Base-by-base conservation (phyloP, 2,329 filamentous ascomycete species). In the Penicillium decumbens region DNA sequence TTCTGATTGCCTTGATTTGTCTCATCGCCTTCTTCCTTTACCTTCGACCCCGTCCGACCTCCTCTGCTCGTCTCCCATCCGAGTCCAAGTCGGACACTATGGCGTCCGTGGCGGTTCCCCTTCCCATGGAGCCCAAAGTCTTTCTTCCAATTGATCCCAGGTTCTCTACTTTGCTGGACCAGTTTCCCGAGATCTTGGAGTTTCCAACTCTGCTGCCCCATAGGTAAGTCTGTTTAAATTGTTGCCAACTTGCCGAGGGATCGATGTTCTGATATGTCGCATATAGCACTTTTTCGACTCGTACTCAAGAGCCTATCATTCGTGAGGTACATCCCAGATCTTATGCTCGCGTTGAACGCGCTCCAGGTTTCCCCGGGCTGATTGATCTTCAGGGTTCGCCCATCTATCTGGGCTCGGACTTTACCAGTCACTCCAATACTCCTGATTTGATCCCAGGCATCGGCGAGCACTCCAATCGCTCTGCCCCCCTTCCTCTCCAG, bases 281-380 rank as follows among this genome's bases (percentile, higher is more conserved):
- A 32, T 6, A 20, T 18, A 37, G 33, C 15, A 23, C 28, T 29
- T 10, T 29, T 29, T 25, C 15, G 20, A 9, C 6, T 15, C n/a
- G 4, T 10, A 29, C 23, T 27, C 20, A 12, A 18, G 35, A 37
- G 6, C 47, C 28, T 6, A 41, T 49, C 7, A 30, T 49, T 40
- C 47, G 41, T 6, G 41, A 50, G 15, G 42, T 46, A 41, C n/a
- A 29, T 30, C 10, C 38, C 38, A 13, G 38, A n/a, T n/a, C 37
- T 24, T 12, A 10, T 12, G 6, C 38, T 24, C 38, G 23, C 12
- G 6, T 5, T 40, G 38, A 18, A 37, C 18, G 15, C 3, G 15
- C 15, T 10, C 18, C 18, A 13, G 8, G 12, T 20, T 6, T 37
- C 15, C 10, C 8, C 33, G 27, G 23, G 23, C 38, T 40, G 38